Conservation (phyloP, 305 asterid species). For the Solanum hybrid region DNA sequence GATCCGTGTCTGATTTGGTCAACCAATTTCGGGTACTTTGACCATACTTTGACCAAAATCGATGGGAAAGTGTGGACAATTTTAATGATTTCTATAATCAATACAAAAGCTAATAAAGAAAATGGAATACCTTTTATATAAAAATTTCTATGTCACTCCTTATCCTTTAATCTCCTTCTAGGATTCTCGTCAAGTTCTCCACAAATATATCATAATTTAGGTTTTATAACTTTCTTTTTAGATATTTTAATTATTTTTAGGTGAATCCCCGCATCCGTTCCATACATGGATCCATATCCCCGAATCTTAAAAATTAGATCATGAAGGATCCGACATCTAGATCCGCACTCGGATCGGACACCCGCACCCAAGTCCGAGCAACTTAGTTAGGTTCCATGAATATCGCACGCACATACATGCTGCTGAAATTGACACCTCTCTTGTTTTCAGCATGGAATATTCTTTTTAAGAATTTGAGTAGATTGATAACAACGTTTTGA, state of each 20-base stretch:
- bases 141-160: too few relatives aligned
- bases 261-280: neutral
- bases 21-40: neutral
- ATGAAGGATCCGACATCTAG: neutral
- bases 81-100: neutral
- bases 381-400: neutral
- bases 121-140: too few relatives aligned
- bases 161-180: too few relatives aligned
- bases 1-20: neutral
- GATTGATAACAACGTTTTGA: neutral
- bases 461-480: neutral
- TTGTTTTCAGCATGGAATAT: neutral
- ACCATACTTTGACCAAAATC: neutral
- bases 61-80: neutral
- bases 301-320: neutral
- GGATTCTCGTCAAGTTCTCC: neutral
- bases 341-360: neutral
- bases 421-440: neutral
- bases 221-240: neutral
- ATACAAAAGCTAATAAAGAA: neutral
- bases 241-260: neutral
- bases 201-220: neutral
- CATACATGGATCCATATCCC: neutral
- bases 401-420: neutral
- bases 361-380: neutral